Evolutionary conservation across 352 stramenopile genomes (phyloP), one percentile per base, ranked within the genome.

Genomic region (Discostella stelligera): DNA sequence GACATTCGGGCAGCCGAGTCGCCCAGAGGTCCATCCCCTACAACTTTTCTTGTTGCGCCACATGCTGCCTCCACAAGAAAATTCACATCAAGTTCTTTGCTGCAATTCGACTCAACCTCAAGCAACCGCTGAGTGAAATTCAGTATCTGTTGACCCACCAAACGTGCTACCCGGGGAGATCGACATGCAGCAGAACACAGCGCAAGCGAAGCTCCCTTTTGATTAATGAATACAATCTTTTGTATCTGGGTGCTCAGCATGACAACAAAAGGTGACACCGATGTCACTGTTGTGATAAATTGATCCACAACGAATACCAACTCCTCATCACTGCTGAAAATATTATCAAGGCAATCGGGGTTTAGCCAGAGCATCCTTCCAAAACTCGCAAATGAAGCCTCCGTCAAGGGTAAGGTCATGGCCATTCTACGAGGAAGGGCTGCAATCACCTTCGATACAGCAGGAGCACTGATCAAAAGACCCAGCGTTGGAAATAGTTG

Each of bases 221-320:
- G 73, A 71, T 80, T 55, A 32, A 79, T 79, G 32, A 79, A 79
- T 37, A 49, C 56, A n/a, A 73, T 58, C 20, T 59, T 79, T 48
- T 67, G 63, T n/a, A 63, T 54, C 41, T 63, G 64, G 20, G 30
- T 44, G 49, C 71, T 79, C 23, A 79, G 11, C 73, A 80, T 77
- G 20, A 75, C 59, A n/a, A 75, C 46, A 9, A 80, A 18, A 41
- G 66, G 56, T 32, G 27, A 32, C 14, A 71, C 66, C 16, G 73
- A 80, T 77, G 73, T 62, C 8, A 80, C 61, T 18, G 76, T 49
- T 44, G 39, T 13, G n/a, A 80, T 71, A 37, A 52, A 80, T 20
- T 63, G 56, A 14, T 71, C 49, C 5, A 80, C 39, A 39, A 80
- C 49, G 25, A 41, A 44, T 25, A 41, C 46, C 56, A 80, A 66